Conservation (phyloP, 768 basidiomycete species). For the Cubamyces sp. region DNA sequence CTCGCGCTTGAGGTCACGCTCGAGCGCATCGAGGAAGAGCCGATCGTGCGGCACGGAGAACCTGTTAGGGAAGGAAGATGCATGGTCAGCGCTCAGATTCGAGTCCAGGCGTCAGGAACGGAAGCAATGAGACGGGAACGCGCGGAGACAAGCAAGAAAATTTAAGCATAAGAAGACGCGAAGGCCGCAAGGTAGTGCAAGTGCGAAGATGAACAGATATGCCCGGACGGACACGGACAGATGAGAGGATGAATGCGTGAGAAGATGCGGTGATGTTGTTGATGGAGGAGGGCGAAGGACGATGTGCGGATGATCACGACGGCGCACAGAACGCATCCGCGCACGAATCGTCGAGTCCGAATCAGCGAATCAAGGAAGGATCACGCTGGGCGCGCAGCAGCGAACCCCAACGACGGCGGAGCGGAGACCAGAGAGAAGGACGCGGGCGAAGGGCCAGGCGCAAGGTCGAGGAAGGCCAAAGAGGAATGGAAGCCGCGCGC, state of each 20-base stretch:
- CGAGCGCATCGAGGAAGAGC: constrained; percentile 94
- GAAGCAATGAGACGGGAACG: not conserved
- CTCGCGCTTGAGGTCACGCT: constrained; percentile 94
- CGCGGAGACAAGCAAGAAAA: not conserved
- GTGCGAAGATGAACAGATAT: not conserved
- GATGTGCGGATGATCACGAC: not conserved
- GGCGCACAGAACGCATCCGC: no score
- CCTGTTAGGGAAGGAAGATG: constrained; percentile 51
- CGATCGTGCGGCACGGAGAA: constrained; percentile 97
- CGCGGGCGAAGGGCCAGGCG: no score
- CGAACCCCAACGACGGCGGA: not conserved
- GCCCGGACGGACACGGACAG: not conserved
- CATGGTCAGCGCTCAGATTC: constrained; percentile 5
- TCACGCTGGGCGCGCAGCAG: not conserved
- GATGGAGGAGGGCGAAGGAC: no score
- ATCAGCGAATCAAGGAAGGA: not conserved
- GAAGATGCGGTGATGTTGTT: not conserved
- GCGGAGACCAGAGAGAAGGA: no score
- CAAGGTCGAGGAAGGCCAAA: no score
- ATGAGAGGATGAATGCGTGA: not conserved
- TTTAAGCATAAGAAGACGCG: not conserved
- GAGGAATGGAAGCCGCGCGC: no score
- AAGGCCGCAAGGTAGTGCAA: no score
- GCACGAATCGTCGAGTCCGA: no score
- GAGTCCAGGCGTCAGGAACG: constrained; percentile 24